phyloP scores from a whole-genome alignment of 2,329 filamentous ascomycete species.

The Septoria linicola region DNA sequence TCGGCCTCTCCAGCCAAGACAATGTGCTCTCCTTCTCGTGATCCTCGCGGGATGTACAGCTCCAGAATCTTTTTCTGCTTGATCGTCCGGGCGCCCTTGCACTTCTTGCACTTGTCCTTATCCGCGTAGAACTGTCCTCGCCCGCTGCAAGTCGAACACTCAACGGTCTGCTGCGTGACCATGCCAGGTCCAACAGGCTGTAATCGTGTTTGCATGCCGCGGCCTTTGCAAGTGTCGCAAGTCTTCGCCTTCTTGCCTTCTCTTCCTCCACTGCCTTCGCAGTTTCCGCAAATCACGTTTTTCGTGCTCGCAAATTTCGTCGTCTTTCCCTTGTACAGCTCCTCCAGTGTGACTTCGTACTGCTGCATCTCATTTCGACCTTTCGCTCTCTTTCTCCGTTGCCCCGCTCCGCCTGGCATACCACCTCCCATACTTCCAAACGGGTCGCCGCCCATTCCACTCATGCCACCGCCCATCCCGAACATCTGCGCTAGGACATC shows the following conservation, averaged over 20 bases:
- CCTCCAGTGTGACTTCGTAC: conserved; percentile 88
- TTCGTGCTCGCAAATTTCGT: conserved; percentile 96
- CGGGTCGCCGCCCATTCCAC: conserved; percentile 42
- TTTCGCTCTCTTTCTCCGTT: conserved; percentile 50
- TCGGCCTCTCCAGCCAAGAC: conserved; percentile 91
- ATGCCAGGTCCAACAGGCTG: conserved; percentile 83
- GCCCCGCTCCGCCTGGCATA: conserved; percentile 12
- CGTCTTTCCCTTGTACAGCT: conserved; percentile 97
- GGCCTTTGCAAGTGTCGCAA: conserved; percentile 81
- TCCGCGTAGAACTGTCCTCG: conserved; percentile 86
- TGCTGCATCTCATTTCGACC: conserved; percentile 84
- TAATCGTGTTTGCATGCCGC: conserved; percentile 71
- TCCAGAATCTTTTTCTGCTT: conserved; percentile 93
- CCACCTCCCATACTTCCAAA: conserved; percentile 40
- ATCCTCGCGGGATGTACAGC: conserved; percentile 89
- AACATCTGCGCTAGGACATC: conserved; percentile 96
- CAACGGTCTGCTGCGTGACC: conserved; percentile 74
- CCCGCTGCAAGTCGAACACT: conserved; percentile 81
- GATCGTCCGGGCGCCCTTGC: conserved; percentile 85
- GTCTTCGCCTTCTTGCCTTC: conserved; percentile 75
- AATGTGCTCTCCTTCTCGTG: conserved; percentile 78
- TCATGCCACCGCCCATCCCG: conserved; percentile 58
- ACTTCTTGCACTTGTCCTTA: conserved; percentile 98
- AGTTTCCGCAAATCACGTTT: conserved; percentile 82
- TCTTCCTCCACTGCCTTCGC: conserved; percentile 87